Evolutionary conservation across 805 yeast species (phyloP), one percentile per base, ranked within the genome.

Genomic region (Wickerhamiella allomyrinae): DNA sequence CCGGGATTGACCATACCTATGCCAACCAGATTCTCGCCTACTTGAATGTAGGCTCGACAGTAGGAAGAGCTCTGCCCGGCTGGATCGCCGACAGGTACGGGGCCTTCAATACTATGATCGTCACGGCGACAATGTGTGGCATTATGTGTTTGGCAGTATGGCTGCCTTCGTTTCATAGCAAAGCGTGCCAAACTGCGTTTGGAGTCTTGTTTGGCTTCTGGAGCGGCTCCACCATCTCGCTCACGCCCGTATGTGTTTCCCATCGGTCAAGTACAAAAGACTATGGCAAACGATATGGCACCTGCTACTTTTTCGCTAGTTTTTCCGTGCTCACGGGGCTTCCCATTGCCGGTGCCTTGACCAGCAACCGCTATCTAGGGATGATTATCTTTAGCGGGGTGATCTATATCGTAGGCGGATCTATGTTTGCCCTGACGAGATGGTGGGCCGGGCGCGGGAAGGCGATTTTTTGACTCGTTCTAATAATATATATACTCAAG

Each of bases 271-370:
- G 67, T 10, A 75, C 78, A 0, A 64, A 68, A 43, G 73, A 76
- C 45, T 79, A 79, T 57, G 87, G 87, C 15, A 75, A 73, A 48
- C 61, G 80, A 19, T 80, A 76, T 49, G 86, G 87, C 0, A 68
- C 83, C 10, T 69, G 76, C 45, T 79, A 76, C 56, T 74, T 74
- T 27, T 45, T 64, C 23, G 62, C 57, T 9, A 57, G 65, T 37
- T 47, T 63, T 35, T 66, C 61, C 3, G 56, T 56, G 1, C 57
- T 63, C 21, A 60, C 61, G 2, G 68, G 68, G 2, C 49, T 61
- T 22, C 68, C 68, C 13, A 58, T 63, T 22, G 64, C 65, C 11
- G 68, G 68, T 8, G 58, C 56, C 13, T 44, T 60, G 6, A 46
- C 50, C 11, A 41, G 20, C 10, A 49, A 55, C 45, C 45, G 54